Base-by-base conservation (phyloP, 768 basidiomycete genomes). In the Lactarius indigo region DNA sequence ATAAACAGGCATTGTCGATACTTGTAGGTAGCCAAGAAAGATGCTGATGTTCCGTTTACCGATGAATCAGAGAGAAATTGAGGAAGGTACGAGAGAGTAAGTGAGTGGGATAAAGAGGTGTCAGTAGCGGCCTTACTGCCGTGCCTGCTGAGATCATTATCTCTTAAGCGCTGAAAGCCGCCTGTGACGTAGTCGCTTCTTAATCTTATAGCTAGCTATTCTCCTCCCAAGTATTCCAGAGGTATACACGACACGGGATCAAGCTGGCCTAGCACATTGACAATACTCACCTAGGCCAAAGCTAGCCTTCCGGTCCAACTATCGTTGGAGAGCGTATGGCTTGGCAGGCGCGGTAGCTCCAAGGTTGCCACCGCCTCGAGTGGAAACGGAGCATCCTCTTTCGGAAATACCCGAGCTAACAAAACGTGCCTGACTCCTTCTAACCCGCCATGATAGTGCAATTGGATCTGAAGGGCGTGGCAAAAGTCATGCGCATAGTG, bases 1-100 rank as follows among this genome's bases (percentile, higher is more conserved):
- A 39, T 59, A 67, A 2, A 62, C 23, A 28, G 66, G 62, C 66
- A 67, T 67, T 15, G 18, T 30, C 4, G 23, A 30, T 20, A 20
- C 18, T 33, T 2, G 37, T 35, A 35, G 15, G 15, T 15, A 31
- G 56, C 15, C 7, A 17, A 52, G 50, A 52, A 26, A 52, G 5
- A 13, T 26, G 26, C 23, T 2, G 7, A 52, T 52, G 50, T 52
- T 52, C 26, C 50, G 50, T 52, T 23, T 3, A n/a, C 42, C 20
- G 20, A 44, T 26, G 47, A 13, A 52, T 23, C 13, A 52, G 26
- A 52, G 23, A 52, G 26, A 52, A 6, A 26, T 23, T 26, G 47
- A 20, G 47, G 47, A 50, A 6, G 15, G 26, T 26, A 26, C 5
- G 50, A 52, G 26, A 50, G 23, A 7, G 50, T 9, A 42, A 47